Evolutionary conservation across 1,284 basidiomycete species (phyloP), one percentile per base, ranked within the genome.

Genomic region (Ganoderma leucocontextum): DNA sequence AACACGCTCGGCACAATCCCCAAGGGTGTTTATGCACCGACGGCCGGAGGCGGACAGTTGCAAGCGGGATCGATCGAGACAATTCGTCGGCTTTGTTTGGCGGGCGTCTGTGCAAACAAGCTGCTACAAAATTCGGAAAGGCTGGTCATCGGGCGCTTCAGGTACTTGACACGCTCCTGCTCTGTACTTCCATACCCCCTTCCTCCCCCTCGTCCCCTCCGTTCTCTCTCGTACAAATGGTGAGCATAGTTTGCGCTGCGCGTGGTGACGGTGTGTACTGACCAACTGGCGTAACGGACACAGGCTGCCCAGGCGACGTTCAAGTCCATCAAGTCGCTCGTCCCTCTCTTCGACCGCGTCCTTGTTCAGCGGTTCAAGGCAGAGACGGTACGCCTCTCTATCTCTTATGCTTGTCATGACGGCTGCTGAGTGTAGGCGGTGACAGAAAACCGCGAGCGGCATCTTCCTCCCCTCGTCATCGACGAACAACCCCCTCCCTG

Each of bases 281-380:
- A 53, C 4, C 6, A 41, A 19, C 12, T 7, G 7, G 33, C 38
- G n/a, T 2, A n/a, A 49, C n/a, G 42, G 19, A 44, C 57, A 41
- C 68, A 91, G 89, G 90, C 91, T 82, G 82, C 90, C 66, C 90
- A 91, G 82, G 89, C 91, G 73, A 96, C 96, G 38, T 95, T 98
- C 91, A 97, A 95, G 84, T 93, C 91, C 75, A 98, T 99, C 89
- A 95, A 91, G 85, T 87, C 96, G 65, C 83, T 99, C 75, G 84
- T 96, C 74, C 97, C 97, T 71, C 91, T 99, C 65, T 86, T 99
- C 70, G 97, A 99, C 91, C 95, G 97, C 75, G 95, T 99, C 73
- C 88, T 99, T 71, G 96, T 99, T 70, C 97, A 99, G 85, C 90
- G 97, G 72, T 97, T 97, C 90, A 98, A 98, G 86, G 86, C 95